Evolutionary conservation across 2,329 filamentous ascomycete species (phyloP).

Genomic region (Chrysoporthe deuterocubensis): DNA sequence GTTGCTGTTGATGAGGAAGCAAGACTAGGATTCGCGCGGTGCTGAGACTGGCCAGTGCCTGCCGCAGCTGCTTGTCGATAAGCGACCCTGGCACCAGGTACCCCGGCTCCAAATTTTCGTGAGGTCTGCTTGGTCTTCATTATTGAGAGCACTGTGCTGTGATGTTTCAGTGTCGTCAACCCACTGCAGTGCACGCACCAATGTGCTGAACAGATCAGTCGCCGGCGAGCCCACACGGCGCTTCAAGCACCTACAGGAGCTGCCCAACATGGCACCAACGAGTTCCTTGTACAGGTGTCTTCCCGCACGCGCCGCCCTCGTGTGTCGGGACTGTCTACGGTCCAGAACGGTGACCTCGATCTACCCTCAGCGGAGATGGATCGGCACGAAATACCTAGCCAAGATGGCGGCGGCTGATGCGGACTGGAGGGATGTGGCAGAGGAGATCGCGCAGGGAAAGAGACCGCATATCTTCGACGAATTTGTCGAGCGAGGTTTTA

Average conservation of each 20-base stretch:
- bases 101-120: slow-evolving; percentile 17
- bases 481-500: slow-evolving; percentile 71
- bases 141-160: no score
- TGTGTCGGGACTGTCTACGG: slow-evolving; percentile 19
- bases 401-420: slow-evolving; percentile 49
- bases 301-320: slow-evolving; percentile 20
- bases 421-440: slow-evolving; percentile 54
- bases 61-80: slow-evolving; percentile 21
- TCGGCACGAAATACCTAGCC: slow-evolving; percentile 47
- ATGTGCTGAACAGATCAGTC: slow-evolving; percentile 9
- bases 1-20: slow-evolving; percentile 32
- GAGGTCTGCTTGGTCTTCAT: background rate
- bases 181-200: background rate
- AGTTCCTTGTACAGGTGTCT: slow-evolving; percentile 33
- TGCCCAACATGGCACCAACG: slow-evolving; percentile 36
- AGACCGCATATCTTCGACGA: slow-evolving; percentile 61
- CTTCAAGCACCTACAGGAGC: background rate
- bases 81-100: background rate
- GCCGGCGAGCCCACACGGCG: background rate
- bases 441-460: slow-evolving; percentile 54
- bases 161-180: background rate
- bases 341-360: background rate
- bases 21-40: background rate
- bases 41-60: slow-evolving; percentile 9
- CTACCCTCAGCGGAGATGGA: slow-evolving; percentile 38